Base-by-base conservation (phyloP, 768 basidiomycete species). In the Neoboletus subvelutipes region DNA sequence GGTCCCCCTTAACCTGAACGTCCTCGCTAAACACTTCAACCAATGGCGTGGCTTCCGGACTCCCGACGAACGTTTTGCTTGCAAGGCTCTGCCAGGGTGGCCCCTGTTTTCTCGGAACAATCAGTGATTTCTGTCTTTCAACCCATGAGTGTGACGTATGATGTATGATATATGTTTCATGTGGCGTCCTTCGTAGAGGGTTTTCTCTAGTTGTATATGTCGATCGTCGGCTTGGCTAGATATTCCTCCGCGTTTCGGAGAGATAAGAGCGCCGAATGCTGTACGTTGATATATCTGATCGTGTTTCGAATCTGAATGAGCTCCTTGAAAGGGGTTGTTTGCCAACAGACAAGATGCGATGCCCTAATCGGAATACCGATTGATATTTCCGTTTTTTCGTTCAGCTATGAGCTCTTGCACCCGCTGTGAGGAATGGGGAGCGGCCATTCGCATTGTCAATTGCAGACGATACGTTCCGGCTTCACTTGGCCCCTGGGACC, bases 231-330 rank as follows among this genome's bases (percentile, higher is more conserved):
- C n/a, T 39, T 45, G 57, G 18, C 10, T 20, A 10, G 29, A 39
- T 53, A 18, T 37, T 45, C 46, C n/a, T 52, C 47, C 50, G 49
- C 13, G 31, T 11, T 5, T 24, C 43, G 45, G 45, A 11, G 45
- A 51, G 50, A 51, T 52, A 41, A 36, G 50, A 51, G 31, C 39
- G 26, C 43, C 15, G 10, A 11, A 26, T 41, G 41, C n/a, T 22
- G 41, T 20, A 11, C 41, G 3, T 22, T 41, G 41, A 22, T 41
- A 22, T 20, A n/a, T 34, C 40, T 26, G 56, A 49, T 48, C 28
- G 20, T 11, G 59, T 60, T 60, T 60, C 51, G n/a, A n/a, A 50
- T 22, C 29, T 33, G n/a, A 34, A 29, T 18, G 22, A 10, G 20
- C 28, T 17, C 13, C 48, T 24, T 24, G 48, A 15, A n/a, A 48